A percentile compares a stretch with the other conserved stretches of the same genome.
Conservation (phyloP, 768 basidiomycete genomes). For the Lactarius vividus region DNA sequence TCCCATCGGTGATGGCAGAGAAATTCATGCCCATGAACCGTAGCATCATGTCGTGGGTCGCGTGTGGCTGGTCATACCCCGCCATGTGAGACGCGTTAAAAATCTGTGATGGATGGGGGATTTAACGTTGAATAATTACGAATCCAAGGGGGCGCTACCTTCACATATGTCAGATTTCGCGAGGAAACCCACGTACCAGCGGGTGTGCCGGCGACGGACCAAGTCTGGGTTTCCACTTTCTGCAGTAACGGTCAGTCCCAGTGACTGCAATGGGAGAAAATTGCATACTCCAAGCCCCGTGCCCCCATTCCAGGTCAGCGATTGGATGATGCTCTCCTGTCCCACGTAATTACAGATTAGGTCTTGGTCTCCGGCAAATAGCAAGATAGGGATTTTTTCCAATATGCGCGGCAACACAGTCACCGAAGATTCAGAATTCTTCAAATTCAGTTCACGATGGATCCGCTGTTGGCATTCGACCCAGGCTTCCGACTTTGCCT, state of each 20-base stretch:
- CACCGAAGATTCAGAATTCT: conserved; percentile 63
- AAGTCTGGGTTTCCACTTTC: conserved; percentile 68
- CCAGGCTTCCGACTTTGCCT: conserved; percentile 75
- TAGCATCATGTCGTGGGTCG: conserved; percentile 96
- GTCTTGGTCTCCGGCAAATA: conserved; percentile 96
- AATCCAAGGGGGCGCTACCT: conserved; percentile 45
- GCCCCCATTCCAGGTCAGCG: conserved; percentile 81
- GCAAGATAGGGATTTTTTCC: conserved; percentile 75
- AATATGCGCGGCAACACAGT: conserved; percentile 75
- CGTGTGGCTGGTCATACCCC: conserved; percentile 80
- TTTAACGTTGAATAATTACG: background rate
- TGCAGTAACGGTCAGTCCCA: conserved; percentile 31
- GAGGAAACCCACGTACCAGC: conserved; percentile 92
- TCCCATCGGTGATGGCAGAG: conserved; percentile 71
- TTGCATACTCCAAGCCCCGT: conserved; percentile 76
- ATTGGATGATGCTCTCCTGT: conserved; percentile 78
- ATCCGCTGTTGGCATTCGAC: conserved; percentile 77
- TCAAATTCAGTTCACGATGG: conserved; percentile 55
- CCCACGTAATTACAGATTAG: conserved; percentile 96
- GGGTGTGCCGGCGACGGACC: conserved; percentile 68
- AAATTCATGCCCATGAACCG: conserved; percentile 96
- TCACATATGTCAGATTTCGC: conserved; percentile 90
- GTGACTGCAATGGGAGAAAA: background rate
- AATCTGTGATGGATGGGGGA: conserved; percentile 47
- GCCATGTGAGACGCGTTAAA: conserved; percentile 98